These are phyloP conservation scores for Rugonectria rugulosa DNA, from an alignment of 2,329 filamentous ascomycete genomes.

Conservation along the genomic window DNA sequence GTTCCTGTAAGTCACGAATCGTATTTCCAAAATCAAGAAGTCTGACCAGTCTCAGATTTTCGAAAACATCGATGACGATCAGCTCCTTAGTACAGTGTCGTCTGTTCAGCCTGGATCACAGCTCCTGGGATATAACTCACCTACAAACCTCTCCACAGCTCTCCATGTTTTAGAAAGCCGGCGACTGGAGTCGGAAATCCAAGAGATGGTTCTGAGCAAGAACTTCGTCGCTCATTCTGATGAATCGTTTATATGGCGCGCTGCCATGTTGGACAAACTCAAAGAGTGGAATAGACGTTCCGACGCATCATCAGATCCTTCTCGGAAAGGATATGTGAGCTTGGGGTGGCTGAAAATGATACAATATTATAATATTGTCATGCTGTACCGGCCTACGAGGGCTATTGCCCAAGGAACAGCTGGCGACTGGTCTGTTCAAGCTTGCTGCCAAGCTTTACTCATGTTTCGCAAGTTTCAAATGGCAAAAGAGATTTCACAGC, in stretches of 20 bases:
- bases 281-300: constrained; percentile 34
- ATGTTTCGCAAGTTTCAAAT: constrained; percentile 42
- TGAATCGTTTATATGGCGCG: constrained; percentile 31
- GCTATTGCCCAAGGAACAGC: constrained; percentile 29
- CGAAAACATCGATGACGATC: constrained; percentile 39
- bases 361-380: constrained; percentile 40
- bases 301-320: constrained; percentile 32
- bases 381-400: constrained; percentile 39
- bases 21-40: constrained; percentile 30
- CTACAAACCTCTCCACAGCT: constrained; percentile 37
- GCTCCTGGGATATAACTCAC: constrained; percentile 14
- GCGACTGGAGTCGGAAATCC: constrained; percentile 41
- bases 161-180: constrained; percentile 38
- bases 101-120: too few relatives aligned
- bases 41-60: too few relatives aligned
- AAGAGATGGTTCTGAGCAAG: constrained; percentile 31
- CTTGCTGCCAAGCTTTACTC: constrained; percentile 38
- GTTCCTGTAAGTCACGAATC: too few relatives aligned
- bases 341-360: constrained; percentile 41
- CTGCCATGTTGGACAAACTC: constrained; percentile 35
- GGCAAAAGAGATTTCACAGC: constrained; percentile 35
- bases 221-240: constrained; percentile 34
- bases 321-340: constrained; percentile 31
- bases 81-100: too few relatives aligned
- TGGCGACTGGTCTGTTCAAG: constrained; percentile 38